These are phyloP conservation scores for Talaromyces adpressus DNA, from an alignment of 495 filamentous ascomycete species.

Conservation along the genomic window DNA sequence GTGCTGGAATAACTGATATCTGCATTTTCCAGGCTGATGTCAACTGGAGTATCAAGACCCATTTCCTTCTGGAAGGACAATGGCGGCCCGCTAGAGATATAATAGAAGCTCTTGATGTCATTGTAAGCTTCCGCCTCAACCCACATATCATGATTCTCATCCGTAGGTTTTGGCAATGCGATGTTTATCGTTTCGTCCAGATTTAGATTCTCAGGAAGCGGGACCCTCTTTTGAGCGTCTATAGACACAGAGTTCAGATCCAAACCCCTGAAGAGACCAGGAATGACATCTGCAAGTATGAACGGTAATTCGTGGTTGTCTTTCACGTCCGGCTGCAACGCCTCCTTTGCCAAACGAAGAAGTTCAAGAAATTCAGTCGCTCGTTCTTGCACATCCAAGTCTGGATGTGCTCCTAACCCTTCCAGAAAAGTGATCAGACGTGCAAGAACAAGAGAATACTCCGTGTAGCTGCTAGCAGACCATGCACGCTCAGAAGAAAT, in stretches of 20 bases:
- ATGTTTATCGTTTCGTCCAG: conserved; percentile 75
- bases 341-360: conserved; percentile 75
- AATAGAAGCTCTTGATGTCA: conserved; percentile 64
- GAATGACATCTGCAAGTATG: conserved; percentile 80
- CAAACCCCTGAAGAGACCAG: conserved; percentile 73
- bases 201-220: conserved; percentile 63
- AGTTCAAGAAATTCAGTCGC: conserved; percentile 88
- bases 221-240: conserved; percentile 80
- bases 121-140: conserved; percentile 4
- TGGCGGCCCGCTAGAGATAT: conserved; percentile 30
- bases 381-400: conserved; percentile 91
- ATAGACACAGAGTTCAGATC: conserved; percentile 86
- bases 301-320: conserved; percentile 61
- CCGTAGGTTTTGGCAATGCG: conserved; percentile 58
- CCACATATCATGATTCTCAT: conserved; percentile 3
- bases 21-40: conserved; percentile 5
- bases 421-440: conserved; percentile 78
- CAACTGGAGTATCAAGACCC: background rate
- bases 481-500: conserved; percentile 48
- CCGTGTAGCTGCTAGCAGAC: conserved; percentile 59
- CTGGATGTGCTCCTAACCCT: conserved; percentile 67
- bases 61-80: conserved; percentile 24
- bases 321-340: conserved; percentile 54
- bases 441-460: conserved; percentile 65
- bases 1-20: conserved; percentile 19